A percentile compares a stretch with the other conserved stretches of the same genome.
Conservation (phyloP, 129 eudicot species). For the Saposhnikovia divaricata region DNA sequence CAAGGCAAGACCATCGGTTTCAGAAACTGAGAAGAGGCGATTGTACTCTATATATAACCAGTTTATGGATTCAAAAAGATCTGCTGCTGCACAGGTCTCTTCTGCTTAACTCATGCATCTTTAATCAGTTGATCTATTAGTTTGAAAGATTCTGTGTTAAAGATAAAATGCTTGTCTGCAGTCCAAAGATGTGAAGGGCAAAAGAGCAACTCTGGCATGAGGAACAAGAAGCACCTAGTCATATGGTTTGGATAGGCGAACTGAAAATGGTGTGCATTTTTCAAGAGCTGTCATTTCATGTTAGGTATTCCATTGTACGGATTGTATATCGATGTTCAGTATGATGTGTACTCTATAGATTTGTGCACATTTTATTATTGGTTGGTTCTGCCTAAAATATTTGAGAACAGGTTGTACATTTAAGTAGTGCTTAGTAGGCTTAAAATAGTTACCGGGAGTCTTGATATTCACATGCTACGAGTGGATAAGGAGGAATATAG, state of each 20-base stretch:
- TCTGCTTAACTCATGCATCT: slow-evolving; percentile 18
- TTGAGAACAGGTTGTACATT: too few species aligned
- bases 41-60: slow-evolving; percentile 73
- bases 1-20: slow-evolving; percentile 80
- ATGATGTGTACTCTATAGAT: too few species aligned
- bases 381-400: too few species aligned
- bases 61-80: slow-evolving; percentile 77
- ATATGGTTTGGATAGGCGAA: too few species aligned
- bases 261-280: too few species aligned
- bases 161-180: slow-evolving; percentile 20
- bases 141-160: neutral
- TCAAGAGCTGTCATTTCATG: too few species aligned
- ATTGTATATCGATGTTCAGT: too few species aligned
- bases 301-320: too few species aligned
- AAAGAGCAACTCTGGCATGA: too few species aligned
- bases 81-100: slow-evolving; percentile 69
- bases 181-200: slow-evolving; percentile 79
- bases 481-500: neutral
- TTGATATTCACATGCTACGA: neutral
- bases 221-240: too few species aligned
- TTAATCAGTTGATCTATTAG: neutral
- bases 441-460: neutral
- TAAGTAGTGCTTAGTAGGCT: too few species aligned
- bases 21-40: slow-evolving; percentile 77
- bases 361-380: too few species aligned